Evolutionary conservation across 441 rosid genomes (phyloP).

Genomic region (Corymbia citriodora): DNA sequence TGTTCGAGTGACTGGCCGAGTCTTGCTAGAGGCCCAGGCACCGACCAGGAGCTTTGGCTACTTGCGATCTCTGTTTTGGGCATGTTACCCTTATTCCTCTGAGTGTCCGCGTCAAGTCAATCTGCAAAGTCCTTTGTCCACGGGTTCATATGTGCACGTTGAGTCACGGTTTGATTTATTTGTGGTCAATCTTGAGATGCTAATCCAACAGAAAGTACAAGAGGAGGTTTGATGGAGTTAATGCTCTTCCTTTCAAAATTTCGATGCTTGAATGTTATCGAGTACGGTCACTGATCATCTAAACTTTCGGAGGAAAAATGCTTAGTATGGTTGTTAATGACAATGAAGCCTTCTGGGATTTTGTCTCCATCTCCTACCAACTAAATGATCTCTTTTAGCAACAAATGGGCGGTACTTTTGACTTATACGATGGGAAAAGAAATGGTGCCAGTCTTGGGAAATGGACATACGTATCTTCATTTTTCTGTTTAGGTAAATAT

Average conservation of each 20-base stretch:
- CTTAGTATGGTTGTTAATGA: background rate
- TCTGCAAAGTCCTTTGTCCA: no score
- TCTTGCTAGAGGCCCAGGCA: background rate
- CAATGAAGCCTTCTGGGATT: background rate
- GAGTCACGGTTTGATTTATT: no score
- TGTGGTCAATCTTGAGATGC: no score
- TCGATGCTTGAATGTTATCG: background rate
- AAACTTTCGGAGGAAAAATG: background rate
- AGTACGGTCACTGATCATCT: no score
- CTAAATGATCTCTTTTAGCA: background rate
- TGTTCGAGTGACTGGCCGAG: background rate
- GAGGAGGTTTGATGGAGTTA: no score
- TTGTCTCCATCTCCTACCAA: background rate
- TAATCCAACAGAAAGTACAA: no score
- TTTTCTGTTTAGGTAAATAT: no score
- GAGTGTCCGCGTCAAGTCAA: background rate
- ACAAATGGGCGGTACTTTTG: background rate
- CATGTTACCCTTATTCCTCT: background rate
- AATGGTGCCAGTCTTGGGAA: background rate
- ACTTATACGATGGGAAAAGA: background rate
- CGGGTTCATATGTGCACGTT: no score
- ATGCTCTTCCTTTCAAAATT: no score
- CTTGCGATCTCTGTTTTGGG: background rate
- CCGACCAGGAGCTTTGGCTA: no score
- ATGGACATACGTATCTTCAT: background rate